Percentiles rank a stretch among this genome's conserved stretches.
Conservation (phyloP, 2,329 filamentous ascomycete species). For the Metarhizium brunneum region DNA sequence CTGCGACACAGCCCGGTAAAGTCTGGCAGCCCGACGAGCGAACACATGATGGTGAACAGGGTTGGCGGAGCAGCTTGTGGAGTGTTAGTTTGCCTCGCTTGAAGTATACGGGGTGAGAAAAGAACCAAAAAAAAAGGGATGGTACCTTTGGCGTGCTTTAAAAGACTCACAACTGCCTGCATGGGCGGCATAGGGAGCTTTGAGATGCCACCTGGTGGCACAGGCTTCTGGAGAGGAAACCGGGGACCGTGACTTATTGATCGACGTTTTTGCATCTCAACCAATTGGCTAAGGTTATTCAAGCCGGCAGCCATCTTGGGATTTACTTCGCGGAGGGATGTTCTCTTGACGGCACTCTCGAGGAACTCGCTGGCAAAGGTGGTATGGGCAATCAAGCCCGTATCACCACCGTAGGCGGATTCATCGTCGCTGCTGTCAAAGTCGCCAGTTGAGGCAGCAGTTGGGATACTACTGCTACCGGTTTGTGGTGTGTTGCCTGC, state of each 20-base stretch:
- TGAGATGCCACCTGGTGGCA: slow-evolving; percentile 36
- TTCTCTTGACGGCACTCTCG: slow-evolving; percentile 40
- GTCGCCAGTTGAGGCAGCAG: slow-evolving; percentile 20
- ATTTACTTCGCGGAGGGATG: slow-evolving; percentile 33
- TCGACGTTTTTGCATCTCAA: slow-evolving; percentile 37
- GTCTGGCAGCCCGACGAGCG: slow-evolving; percentile 38
- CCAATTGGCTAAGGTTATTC: slow-evolving; percentile 41
- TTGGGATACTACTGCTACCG: slow-evolving; percentile 14
- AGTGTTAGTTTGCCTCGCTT: slow-evolving; percentile 1
- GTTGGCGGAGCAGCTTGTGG: slow-evolving; percentile 33
- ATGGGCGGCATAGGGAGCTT: slow-evolving; percentile 47
- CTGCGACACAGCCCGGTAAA: slow-evolving; percentile 39
- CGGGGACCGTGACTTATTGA: slow-evolving; percentile 31
- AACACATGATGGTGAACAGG: slow-evolving; percentile 41
- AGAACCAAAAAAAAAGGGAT: background rate
- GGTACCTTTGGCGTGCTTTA: slow-evolving; percentile 39
- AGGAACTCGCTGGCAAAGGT: slow-evolving; percentile 46
- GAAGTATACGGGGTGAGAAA: background rate
- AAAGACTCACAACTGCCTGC: slow-evolving; percentile 35
- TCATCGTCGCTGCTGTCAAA: slow-evolving; percentile 31
- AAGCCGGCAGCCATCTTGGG: slow-evolving; percentile 45
- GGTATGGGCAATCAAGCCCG: slow-evolving; percentile 39
- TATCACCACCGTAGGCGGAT: slow-evolving; percentile 36
- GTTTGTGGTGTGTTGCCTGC: slow-evolving; percentile 16
- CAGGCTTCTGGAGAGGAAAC: slow-evolving; percentile 34